Conservation (phyloP, 805 yeast species). For the Saccharomycopsis sp. region DNA sequence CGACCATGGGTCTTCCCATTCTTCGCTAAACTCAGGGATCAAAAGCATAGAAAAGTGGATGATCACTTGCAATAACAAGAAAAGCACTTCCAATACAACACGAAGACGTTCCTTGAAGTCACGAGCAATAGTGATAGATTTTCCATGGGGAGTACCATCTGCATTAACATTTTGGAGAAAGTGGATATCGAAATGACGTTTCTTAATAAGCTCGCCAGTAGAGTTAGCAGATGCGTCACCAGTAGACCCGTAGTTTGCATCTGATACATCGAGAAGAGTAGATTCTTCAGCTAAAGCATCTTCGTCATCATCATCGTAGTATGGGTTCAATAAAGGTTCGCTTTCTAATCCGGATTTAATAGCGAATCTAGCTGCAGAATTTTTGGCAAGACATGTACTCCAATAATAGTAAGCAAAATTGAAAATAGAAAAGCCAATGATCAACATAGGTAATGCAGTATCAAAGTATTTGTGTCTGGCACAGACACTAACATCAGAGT, state of each 20-base stretch:
- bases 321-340: slow-evolving; percentile 10
- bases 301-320: slow-evolving; percentile 14
- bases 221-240: slow-evolving; percentile 1
- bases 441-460: slow-evolving; percentile 28
- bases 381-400: slow-evolving; percentile 20
- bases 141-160: slow-evolving; percentile 57
- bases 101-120: slow-evolving; percentile 46
- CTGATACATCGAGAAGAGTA: background rate
- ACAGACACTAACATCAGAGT: slow-evolving; percentile 41
- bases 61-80: slow-evolving; percentile 40
- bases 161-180: slow-evolving; percentile 45
- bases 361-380: background rate
- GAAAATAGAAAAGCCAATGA: slow-evolving; percentile 29
- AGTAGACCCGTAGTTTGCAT: slow-evolving; percentile 20
- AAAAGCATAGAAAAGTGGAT: slow-evolving; percentile 29
- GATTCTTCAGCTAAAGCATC: slow-evolving; percentile 7
- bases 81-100: slow-evolving; percentile 41
- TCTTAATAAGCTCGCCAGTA: slow-evolving; percentile 33
- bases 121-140: slow-evolving; percentile 40
- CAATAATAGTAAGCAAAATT: slow-evolving; percentile 23
- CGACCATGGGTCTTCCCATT: slow-evolving; percentile 22
- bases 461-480: slow-evolving; percentile 36
- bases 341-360: slow-evolving; percentile 5
- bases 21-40: slow-evolving; percentile 17
- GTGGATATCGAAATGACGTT: slow-evolving; percentile 60